Percentiles rank a stretch among this genome's conserved stretches.
Evolutionary conservation across 148 eudicot species (phyloP).

Genomic region (Fagopyrum esculentum): DNA sequence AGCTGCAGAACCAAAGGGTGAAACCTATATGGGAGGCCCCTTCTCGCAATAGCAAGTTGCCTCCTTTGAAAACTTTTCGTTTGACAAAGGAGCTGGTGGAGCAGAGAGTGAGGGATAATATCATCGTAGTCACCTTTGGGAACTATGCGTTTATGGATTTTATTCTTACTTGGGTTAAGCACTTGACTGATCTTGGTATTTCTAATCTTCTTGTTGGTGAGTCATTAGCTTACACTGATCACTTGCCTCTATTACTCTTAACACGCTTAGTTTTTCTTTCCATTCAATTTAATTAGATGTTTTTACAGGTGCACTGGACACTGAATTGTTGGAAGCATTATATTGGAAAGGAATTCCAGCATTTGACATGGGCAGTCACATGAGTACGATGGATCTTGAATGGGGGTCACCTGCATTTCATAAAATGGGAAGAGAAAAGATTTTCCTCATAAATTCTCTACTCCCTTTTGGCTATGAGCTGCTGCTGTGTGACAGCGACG

Average conservation of each 20-base stretch:
- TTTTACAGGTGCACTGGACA: slow-evolving; percentile 90
- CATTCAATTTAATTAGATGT: background rate
- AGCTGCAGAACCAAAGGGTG: slow-evolving; percentile 17
- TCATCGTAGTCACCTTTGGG: slow-evolving; percentile 78
- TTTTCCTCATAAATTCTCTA: slow-evolving; percentile 69
- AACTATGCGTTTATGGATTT: slow-evolving; percentile 97
- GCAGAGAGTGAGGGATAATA: slow-evolving; percentile 67
- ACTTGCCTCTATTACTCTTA: background rate
- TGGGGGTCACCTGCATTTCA: slow-evolving; percentile 96
- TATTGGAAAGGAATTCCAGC: slow-evolving; percentile 94
- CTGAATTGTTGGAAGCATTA: slow-evolving; percentile 76
- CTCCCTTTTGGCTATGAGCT: slow-evolving; percentile 85
- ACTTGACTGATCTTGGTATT: slow-evolving; percentile 68
- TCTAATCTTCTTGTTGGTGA: slow-evolving; percentile 84
- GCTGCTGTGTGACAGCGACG: slow-evolving; percentile 96
- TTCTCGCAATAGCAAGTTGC: slow-evolving; percentile 51
- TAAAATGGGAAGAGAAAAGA: slow-evolving; percentile 97
- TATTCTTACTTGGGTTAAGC: slow-evolving; percentile 89
- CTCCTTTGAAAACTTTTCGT: slow-evolving; percentile 49
- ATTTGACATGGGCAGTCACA: slow-evolving; percentile 97
- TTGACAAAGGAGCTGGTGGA: slow-evolving; percentile 70
- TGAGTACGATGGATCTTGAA: slow-evolving; percentile 90
- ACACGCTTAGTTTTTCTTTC: background rate
- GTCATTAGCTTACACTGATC: slow-evolving; percentile 17
- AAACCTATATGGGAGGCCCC: slow-evolving; percentile 58